Base-by-base conservation (phyloP, 2,329 filamentous ascomycete genomes). In the Penicillium sp. region DNA sequence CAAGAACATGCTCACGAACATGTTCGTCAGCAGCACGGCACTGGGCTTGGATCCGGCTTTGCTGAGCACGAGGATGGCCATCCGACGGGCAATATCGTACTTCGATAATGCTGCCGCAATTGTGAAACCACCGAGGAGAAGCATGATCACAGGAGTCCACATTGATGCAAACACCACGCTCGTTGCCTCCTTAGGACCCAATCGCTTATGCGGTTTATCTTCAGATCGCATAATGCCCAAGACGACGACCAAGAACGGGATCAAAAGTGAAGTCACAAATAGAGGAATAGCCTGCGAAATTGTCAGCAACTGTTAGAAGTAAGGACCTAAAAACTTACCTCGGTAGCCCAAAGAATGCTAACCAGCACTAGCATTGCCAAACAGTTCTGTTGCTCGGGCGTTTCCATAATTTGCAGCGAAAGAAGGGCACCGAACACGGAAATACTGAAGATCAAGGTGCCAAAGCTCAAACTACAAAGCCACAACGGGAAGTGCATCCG, bases 111-210 rank as follows among this genome's bases (percentile, higher is more conserved):
- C 95, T 0, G 94, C 94, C 9, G 94, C 94, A 48, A 99, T 87
- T 2, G 94, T 96, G 67, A 99, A 99, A 28, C 94, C 94, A 61
- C 94, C 94, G 0, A 99, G 84, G 20, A 99, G 79, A 14, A 99
- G 83, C 94, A 99, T 97, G 62, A 99, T 99, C 49, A 99, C 94
- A 0, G 94, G 92, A 3, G 92, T 96, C 94, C 94, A 99, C 94
- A 99, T 99, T 24, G 94, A 87, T 4, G 90, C 81, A 64, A 99
- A 97, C 51, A 96, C 88, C 64, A 88, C 92, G 25, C 82, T 79
- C 0, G 92, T 90, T 0, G 94, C 92, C 39, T 84, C 81, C 69
- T 92, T 92, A 3, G 91, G 83, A n/a, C 82, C 81, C 6, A 99
- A 79, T 20, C 92, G 84, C 40, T 77, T 74, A 54, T 90, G 79